These are phyloP conservation scores for Aspergillus funiculosus DNA, from an alignment of 495 filamentous ascomycete species.

Conservation along the genomic window DNA sequence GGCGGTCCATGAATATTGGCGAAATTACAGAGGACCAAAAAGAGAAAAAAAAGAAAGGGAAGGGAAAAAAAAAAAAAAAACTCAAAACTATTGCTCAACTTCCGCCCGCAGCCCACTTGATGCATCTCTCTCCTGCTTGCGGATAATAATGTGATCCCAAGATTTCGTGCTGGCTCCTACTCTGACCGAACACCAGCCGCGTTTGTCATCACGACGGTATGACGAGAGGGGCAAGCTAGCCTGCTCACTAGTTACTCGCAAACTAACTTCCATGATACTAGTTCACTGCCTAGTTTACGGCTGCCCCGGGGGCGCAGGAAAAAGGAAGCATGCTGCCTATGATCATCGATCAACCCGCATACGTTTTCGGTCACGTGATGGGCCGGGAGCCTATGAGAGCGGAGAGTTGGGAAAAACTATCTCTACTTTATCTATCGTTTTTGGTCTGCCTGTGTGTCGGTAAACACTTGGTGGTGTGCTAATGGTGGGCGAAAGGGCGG, in stretches of 20 bases:
- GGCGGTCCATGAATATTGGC: slow-evolving; percentile 8
- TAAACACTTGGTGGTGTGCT: slow-evolving; percentile 14
- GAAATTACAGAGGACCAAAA: not conserved
- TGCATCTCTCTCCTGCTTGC: no score
- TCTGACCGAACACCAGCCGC: slow-evolving; percentile 1
- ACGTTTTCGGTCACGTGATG: slow-evolving; percentile 36
- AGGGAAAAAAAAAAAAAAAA: no score
- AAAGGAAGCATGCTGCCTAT: slow-evolving; percentile 18
- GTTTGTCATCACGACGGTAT: slow-evolving; percentile 11
- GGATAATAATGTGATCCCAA: no score
- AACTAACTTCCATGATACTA: slow-evolving; percentile 8
- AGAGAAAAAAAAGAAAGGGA: no score
- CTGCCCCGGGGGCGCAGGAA: slow-evolving; percentile 12
- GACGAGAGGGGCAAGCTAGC: slow-evolving; percentile 9
- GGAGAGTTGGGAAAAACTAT: slow-evolving; percentile 4
- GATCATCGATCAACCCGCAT: slow-evolving; percentile 39
- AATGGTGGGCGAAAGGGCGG: slow-evolving; percentile 13
- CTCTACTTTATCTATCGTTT: slow-evolving; percentile 18
- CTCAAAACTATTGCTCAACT: no score
- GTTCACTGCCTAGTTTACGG: slow-evolving; percentile 14
- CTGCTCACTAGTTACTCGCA: slow-evolving; percentile 6
- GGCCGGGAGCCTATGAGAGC: slow-evolving; percentile 20
- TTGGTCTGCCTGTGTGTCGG: slow-evolving; percentile 12
- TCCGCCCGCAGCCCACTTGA: no score
- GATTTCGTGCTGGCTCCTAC: no score